These are phyloP conservation scores for Geosiphon pyriformis DNA, from an alignment of 192 early-diverging fungal species.

Conservation along the genomic window DNA sequence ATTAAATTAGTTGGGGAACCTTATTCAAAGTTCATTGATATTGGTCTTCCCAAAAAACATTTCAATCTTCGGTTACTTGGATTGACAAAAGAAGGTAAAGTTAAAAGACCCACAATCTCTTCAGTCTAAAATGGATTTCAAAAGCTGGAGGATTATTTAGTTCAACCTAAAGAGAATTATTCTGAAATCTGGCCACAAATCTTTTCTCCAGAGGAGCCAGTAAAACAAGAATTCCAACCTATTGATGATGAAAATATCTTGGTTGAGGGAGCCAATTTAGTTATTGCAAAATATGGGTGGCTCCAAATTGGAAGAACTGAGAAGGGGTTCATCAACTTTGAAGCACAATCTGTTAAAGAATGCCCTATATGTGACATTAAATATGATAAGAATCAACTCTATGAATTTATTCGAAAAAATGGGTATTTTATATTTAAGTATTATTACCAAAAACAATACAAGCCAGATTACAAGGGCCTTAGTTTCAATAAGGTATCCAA, in stretches of 20 bases:
- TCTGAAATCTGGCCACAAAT: constrained; percentile 5
- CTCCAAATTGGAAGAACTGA: constrained; percentile 13
- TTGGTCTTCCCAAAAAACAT: neutral
- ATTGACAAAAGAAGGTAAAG: neutral
- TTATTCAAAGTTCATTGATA: constrained; percentile 7
- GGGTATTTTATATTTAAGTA: constrained; percentile 1
- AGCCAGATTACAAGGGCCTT: neutral
- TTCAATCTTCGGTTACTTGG: constrained; percentile 8
- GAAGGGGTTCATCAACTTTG: constrained; percentile 9
- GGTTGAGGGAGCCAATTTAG: constrained; percentile 2
- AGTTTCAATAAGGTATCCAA: constrained; percentile 4
- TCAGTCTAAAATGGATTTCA: neutral
- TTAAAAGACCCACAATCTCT: constrained; percentile 8
- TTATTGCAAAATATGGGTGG: constrained; percentile 15
- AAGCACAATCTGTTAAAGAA: constrained; percentile 13
- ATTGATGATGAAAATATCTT: constrained; percentile 7
- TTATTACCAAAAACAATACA: constrained; percentile 10
- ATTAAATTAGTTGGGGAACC: neutral
- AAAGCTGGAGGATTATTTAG: constrained; percentile 6
- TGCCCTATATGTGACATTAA: constrained; percentile 15
- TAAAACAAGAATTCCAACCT: constrained; percentile 6
- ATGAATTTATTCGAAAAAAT: constrained; percentile 10
- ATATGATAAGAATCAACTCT: constrained; percentile 9
- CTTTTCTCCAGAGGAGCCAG: constrained; percentile 6
- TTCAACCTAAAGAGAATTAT: constrained; percentile 5